Base-by-base conservation (phyloP, 1,284 basidiomycete species). In the Cutaneotrichosporon cyanovorans region DNA sequence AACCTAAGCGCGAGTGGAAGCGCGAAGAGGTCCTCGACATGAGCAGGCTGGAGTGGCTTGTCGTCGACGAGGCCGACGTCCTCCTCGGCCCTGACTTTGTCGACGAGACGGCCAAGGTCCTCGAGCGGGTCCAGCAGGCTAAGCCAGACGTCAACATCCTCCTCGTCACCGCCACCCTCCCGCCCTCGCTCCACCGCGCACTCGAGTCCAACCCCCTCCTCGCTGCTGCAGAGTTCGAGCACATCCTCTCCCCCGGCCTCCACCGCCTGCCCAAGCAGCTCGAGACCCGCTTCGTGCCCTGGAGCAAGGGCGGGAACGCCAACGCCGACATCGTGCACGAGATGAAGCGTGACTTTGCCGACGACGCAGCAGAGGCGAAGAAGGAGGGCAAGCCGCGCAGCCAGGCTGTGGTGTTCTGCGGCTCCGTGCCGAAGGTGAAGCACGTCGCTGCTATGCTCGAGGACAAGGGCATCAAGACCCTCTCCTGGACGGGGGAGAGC, bases 41-140 rank as follows among this genome's bases (percentile, higher is more conserved):
- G 9, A 23, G 19, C 46, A 54, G 48, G 37, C 73, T 90, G 1
- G 85, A 90, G 60, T 91, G 87, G 85, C 80, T 92, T 6, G 76
- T 90, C 1, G 74, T 91, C 3, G 88, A 92, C 55, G 88, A 93
- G 63, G 87, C 89, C 0, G 88, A 93, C 62, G 80, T 91, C 25
- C 73, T 91, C n/a, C 83, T 90, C 46, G 86, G 88, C 61, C 76
- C 81, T 1, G 86, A 89, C 62, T 91, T 91, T 64, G 76, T 80
- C 51, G 78, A 80, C 43, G 78, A 81, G 23, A 89, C 86, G 0
- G 71, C 79, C 3, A 68, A 75, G 33, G 73, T 90, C 2, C 72
- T 91, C 4, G 76, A 81, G 5, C 51, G 46, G 11, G 39, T 60
- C 16, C 49, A 76, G 51, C 61, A 76, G 42, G 82, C 84, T 61